A percentile compares a stretch with the other conserved stretches of the same genome.
These are phyloP conservation scores for Protea cynaroides DNA, from an alignment of 164 flowering plant species.

Conservation along the genomic window DNA sequence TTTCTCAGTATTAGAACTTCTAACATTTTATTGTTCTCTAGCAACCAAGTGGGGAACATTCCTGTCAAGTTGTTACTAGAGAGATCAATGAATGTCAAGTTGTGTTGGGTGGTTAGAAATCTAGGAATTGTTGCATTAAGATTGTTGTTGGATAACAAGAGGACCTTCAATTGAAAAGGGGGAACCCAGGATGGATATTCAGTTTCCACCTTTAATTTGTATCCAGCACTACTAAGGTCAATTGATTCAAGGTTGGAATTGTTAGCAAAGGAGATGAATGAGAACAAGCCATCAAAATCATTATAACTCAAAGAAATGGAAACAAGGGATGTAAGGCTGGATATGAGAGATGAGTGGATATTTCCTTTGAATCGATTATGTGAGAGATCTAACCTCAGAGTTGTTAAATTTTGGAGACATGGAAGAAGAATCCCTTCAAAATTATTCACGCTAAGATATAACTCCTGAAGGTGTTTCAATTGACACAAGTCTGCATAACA, in stretches of 20 bases:
- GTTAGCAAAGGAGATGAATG: slow-evolving; percentile 1
- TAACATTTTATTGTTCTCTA: slow-evolving; percentile 1
- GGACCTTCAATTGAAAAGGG: slow-evolving; percentile 3
- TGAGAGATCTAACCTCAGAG: slow-evolving; percentile 9
- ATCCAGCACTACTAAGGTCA: not conserved
- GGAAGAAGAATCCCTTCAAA: slow-evolving; percentile 4
- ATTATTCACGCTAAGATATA: not conserved
- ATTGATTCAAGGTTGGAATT: slow-evolving; percentile 1
- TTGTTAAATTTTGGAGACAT: slow-evolving; percentile 8
- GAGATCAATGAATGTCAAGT: slow-evolving; percentile 4
- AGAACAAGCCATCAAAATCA: slow-evolving; percentile 2
- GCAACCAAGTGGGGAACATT: slow-evolving; percentile 3
- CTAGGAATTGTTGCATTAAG: not conserved
- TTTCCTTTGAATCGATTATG: slow-evolving; percentile 2
- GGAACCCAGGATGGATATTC: slow-evolving; percentile 6
- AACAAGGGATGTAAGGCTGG: slow-evolving; percentile 5
- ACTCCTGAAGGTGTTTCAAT: slow-evolving; percentile 4
- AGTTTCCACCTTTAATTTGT: not conserved
- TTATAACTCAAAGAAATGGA: slow-evolving; percentile 2
- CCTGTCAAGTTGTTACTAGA: slow-evolving; percentile 8
- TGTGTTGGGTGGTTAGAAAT: slow-evolving; percentile 2
- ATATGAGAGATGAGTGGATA: slow-evolving; percentile 4
- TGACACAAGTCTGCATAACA: slow-evolving; percentile 6
- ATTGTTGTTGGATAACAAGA: not conserved
- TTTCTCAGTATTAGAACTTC: not conserved